A percentile compares a stretch with the other conserved stretches of the same genome.
These are phyloP conservation scores for Hypoxylon sp. DNA, from an alignment of 2,329 filamentous ascomycete species.

Conservation along the genomic window DNA sequence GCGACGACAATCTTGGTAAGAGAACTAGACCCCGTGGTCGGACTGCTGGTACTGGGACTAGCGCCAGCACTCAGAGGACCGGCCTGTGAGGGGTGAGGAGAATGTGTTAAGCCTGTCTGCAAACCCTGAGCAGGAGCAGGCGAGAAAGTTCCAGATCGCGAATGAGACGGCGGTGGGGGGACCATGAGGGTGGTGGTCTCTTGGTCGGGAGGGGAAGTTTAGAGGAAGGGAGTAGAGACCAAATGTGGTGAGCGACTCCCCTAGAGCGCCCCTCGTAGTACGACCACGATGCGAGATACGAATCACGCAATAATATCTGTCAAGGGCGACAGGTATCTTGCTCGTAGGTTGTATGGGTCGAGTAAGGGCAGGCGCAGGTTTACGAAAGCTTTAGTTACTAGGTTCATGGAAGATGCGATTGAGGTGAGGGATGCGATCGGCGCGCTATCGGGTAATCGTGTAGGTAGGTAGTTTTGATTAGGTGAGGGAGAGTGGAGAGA, in stretches of 20 bases:
- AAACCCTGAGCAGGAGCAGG: constrained; percentile 66
- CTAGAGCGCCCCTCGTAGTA: constrained; percentile 44
- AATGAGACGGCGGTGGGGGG: constrained; percentile 48
- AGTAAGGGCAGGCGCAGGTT: constrained; percentile 32
- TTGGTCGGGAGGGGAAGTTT: constrained; percentile 31
- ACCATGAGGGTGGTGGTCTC: constrained; percentile 48
- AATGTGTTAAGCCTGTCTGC: constrained; percentile 64
- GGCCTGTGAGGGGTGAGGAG: constrained; percentile 65
- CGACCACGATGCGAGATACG: constrained; percentile 32
- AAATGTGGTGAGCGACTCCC: constrained; percentile 38
- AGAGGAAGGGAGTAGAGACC: constrained; percentile 32
- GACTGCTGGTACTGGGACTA: constrained; percentile 69
- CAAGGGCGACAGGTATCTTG: constrained; percentile 19
- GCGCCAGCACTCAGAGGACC: constrained; percentile 67
- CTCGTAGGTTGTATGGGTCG: constrained; percentile 14
- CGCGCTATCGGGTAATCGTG: constrained; percentile 17
- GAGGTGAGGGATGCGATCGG: no score
- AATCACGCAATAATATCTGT: constrained; percentile 27
- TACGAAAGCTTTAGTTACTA: constrained; percentile 34
- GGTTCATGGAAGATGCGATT: constrained; percentile 37
- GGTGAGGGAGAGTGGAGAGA: constrained; percentile 4
- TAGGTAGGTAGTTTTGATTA: constrained; percentile 8
- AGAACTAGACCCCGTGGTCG: constrained; percentile 67
- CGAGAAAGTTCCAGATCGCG: constrained; percentile 71
- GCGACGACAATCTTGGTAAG: constrained; percentile 94